Evolutionary conservation across 129 eudicot species (phyloP), one percentile per base, ranked within the genome.

Genomic region (Helichrysum umbraculigerum): DNA sequence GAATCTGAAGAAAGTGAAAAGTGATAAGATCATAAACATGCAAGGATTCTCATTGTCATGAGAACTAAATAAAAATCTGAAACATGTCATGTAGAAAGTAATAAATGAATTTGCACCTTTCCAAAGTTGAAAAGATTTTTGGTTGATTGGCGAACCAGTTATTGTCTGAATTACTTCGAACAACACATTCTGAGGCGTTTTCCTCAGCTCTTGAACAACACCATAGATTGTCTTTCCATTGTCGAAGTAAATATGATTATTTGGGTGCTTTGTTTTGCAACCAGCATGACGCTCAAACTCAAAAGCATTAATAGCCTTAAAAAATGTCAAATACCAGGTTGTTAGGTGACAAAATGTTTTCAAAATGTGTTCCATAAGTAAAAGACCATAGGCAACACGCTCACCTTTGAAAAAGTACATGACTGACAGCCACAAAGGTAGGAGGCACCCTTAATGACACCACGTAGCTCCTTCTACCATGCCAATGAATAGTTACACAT

Each of bases 281-380:
- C 87, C 85, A 74, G 89, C 92, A 77, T 87, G 92, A 15, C 89
- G 92, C 77, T 87, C 92, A 73, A 87, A 87, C 82, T 85, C 92
- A 75, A 70, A 87, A 65, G 92, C 92, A 85, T 85, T 87, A 57
- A 87, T 83, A 32, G 84, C 87, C 92, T 87, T 63, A 28, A 79
- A 28, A 79, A 50, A 77, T 64, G 60, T 17, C 75, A 74, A 61
- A 70, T 20, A 51, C 39, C 44, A 30, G 71, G 51, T 1, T 30
- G 80, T 74, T 87, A 81, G 78, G 67, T 22, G 29, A 16, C 56
- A 66, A 77, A 50, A 50, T 33, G 66, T 35, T 58, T 19, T 32
- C 60, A 69, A 42, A 51, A 70, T 56, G 60, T 41, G 11, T 37
- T 7, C 21, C 64, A 44, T 34, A 32, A 51, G 25, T 17, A 57